These are phyloP conservation scores for Dissophora globulifera DNA, from an alignment of 192 early-diverging fungal species.

Conservation along the genomic window DNA sequence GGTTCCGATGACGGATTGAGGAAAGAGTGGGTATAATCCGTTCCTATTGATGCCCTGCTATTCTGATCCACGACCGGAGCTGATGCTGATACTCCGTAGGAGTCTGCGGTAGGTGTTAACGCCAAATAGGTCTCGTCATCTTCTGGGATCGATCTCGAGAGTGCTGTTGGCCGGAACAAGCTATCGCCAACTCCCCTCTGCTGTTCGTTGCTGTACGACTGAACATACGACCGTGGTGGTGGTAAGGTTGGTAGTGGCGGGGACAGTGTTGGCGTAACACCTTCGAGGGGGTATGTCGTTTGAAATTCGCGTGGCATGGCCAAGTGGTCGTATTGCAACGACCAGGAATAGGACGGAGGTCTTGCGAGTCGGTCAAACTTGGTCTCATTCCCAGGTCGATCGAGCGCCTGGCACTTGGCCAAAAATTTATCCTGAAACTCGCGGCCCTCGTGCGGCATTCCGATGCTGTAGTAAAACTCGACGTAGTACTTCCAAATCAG, in stretches of 20 bases:
- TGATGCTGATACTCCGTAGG: background rate
- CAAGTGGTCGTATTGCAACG: slow-evolving; percentile 20
- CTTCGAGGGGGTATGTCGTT: slow-evolving; percentile 13
- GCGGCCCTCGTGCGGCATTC: slow-evolving; percentile 32
- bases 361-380: slow-evolving; percentile 18
- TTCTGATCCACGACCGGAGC: background rate
- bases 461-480: slow-evolving; percentile 48
- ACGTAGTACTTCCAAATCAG: slow-evolving; percentile 44
- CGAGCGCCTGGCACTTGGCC: slow-evolving; percentile 17
- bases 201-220: background rate
- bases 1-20: background rate
- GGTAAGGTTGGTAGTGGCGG: background rate
- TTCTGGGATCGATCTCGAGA: background rate
- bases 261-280: background rate
- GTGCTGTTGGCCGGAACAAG: background rate
- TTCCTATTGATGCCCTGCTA: background rate
- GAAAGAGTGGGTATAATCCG: slow-evolving; percentile 26
- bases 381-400: background rate
- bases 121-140: background rate
- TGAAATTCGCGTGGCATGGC: slow-evolving; percentile 40
- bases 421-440: slow-evolving; percentile 31
- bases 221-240: background rate
- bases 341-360: slow-evolving; percentile 43
- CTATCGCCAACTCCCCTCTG: background rate
- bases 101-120: background rate